Base-by-base conservation (phyloP, 345 rosid species). In the Raphanus raphanistrum region DNA sequence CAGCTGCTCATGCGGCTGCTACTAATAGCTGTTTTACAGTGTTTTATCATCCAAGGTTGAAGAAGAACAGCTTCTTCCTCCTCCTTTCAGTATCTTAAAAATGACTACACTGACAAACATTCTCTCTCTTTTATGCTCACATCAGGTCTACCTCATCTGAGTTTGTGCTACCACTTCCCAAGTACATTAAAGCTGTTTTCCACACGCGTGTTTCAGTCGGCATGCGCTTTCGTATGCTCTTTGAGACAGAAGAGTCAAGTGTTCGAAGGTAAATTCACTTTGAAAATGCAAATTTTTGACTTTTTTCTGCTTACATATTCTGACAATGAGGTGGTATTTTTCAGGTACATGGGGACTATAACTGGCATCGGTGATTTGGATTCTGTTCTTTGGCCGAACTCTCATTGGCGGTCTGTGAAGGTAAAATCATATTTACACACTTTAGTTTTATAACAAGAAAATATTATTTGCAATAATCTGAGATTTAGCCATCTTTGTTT, bases 371-470 rank as follows among this genome's bases (percentile, higher is more conserved):
- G 84, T 73, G 89, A 85, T 81, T 74, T 88, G 48, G 89, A 88
- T 82, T 78, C 87, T 72, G 89, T 79, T 32, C 82, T 88, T 16
- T 88, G 91, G 91, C 78, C 87, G 60, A 88, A 85, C 79, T 87
- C 88, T 66, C 85, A 87, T 75, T 87, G 87, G 88, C 84, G 88
- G 45, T 85, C 92, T 45, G 91, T 90, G 55, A 88, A 90, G 96
- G 96, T 90, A n/a, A 41, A 15, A 27, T 70, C 35, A 58, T 59
- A n/a, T 33, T 54, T 4, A 38, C 32, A 9, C 28, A 1, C 58
- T 27, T 41, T 15, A 3, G 67, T 41, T 27, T 27, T 8, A 15
- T 27, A 38, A 55, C 2, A 27, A 26, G 15, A 43, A 15, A 1
- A 1, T 62, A 25, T 50, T 25, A 31, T 35, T 3, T 11, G 2